Evolutionary conservation across 345 rosid genomes (phyloP), one percentile per base, ranked within the genome.

Genomic region (Syzygium grande): DNA sequence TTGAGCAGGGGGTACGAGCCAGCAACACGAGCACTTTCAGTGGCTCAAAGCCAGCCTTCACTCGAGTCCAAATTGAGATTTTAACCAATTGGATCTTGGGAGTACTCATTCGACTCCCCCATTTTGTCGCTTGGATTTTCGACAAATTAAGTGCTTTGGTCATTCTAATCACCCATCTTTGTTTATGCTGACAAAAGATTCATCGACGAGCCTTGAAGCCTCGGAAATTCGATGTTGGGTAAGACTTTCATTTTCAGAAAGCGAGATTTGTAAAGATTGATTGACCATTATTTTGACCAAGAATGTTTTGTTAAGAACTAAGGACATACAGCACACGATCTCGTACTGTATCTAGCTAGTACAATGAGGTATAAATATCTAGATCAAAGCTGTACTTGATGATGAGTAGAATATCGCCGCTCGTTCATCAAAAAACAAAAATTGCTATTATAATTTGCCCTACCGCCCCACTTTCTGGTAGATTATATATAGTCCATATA

Each of bases 1-100:
- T 56, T n/a, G 27, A 53, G 79, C 52, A n/a, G 49, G 29, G 34
- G 30, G 55, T 6, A 27, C 52, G 30, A 43, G 73, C 23, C 78
- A 56, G 61, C 53, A 68, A 16, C 43, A 58, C 78, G 53, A 86
- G 88, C 93, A 92, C 86, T 34, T 92, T 90, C 51, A 87, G 88
- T 92, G 93, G 91, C 87, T 55, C 73, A 87, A 51, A 84, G 38
- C 38, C 63, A 59, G 14, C 49, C 51, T 29, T 2, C 63, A 6
- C 58, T 27, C 41, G 43, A 29, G 83, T 73, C 83, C 83, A 73
- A 73, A 19, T 73, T 73, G 49, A 73, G 83, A 73, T 73, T 73
- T 38, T 73, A 55, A 85, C 87, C 87, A 85, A 85, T 85, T 56
- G 87, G 51, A 56, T 85, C 73, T 85, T 38, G 51, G 49, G 61